These are phyloP conservation scores for Aurantiochytrium sp. DNA, from an alignment of 108 stramenopile species.

Conservation along the genomic window DNA sequence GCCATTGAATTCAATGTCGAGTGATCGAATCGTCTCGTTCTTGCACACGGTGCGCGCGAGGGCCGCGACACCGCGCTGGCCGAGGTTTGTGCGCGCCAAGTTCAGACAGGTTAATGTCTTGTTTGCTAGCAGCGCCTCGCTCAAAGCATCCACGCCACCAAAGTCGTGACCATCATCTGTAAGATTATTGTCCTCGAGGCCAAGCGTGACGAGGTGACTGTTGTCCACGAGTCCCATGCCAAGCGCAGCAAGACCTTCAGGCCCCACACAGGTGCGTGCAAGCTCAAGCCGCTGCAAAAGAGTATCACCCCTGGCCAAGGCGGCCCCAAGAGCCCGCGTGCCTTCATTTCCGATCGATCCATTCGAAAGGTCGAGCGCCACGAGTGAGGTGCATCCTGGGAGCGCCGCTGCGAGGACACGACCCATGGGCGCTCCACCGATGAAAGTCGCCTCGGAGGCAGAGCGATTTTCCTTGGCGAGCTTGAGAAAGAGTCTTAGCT, in stretches of 20 bases:
- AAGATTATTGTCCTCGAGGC: background rate
- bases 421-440: background rate
- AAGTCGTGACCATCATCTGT: background rate
- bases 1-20: background rate
- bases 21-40: background rate
- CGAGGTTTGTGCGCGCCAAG: background rate
- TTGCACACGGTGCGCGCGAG: background rate
- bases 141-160: background rate
- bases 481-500: background rate
- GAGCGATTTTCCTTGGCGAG: background rate
- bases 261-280: background rate
- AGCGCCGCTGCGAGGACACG: background rate
- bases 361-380: conserved; percentile 13
- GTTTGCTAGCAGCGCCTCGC: background rate
- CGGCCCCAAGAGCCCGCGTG: background rate
- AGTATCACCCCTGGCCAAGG: background rate
- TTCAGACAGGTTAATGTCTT: background rate
- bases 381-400: background rate
- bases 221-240: background rate
- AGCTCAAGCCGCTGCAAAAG: background rate
- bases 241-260: background rate
- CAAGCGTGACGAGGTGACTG: background rate
- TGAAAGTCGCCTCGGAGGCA: background rate
- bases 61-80: background rate
- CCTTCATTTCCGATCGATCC: background rate